phyloP scores from a whole-genome alignment of 139 green algal species.

The Chlamydomonas asymmetrica region DNA sequence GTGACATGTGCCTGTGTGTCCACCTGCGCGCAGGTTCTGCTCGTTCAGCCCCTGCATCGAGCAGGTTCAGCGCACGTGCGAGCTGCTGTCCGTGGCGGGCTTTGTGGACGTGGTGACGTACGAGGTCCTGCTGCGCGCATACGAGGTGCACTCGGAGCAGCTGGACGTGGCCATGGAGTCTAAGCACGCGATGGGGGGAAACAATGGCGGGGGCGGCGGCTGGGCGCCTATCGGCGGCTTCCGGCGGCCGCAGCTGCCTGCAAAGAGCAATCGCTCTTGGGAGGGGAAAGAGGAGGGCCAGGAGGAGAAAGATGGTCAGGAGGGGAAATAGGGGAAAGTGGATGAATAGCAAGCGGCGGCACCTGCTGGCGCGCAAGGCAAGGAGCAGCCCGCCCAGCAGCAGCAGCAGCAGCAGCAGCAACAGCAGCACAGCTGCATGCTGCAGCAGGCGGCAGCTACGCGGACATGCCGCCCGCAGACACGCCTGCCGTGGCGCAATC shows the following conservation, averaged over 20 bases:
- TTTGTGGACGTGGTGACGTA: slow-evolving; percentile 78
- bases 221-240: neutral
- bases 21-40: slow-evolving; percentile 71
- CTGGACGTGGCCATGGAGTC: neutral
- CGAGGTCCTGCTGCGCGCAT: slow-evolving; percentile 82
- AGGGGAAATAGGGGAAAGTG: neutral
- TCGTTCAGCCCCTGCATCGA: slow-evolving; percentile 99
- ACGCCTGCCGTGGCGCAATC: too few species aligned
- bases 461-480: neutral
- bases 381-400: too few species aligned
- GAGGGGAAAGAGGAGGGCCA: slow-evolving; percentile 4
- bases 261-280: neutral
- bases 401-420: slow-evolving; percentile 1
- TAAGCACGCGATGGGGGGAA: neutral
- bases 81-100: slow-evolving; percentile 57
- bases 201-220: neutral
- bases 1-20: too few species aligned
- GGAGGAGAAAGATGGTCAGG: neutral
- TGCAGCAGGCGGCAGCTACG: slow-evolving; percentile 16
- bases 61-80: slow-evolving; percentile 89
- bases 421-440: slow-evolving; percentile 12
- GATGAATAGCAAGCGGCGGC: neutral
- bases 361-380: neutral
- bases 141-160: slow-evolving; percentile 63
- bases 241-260: neutral